phyloP scores from a whole-genome alignment of 2,329 filamentous ascomycete species.

The Ilyonectria destructans region DNA sequence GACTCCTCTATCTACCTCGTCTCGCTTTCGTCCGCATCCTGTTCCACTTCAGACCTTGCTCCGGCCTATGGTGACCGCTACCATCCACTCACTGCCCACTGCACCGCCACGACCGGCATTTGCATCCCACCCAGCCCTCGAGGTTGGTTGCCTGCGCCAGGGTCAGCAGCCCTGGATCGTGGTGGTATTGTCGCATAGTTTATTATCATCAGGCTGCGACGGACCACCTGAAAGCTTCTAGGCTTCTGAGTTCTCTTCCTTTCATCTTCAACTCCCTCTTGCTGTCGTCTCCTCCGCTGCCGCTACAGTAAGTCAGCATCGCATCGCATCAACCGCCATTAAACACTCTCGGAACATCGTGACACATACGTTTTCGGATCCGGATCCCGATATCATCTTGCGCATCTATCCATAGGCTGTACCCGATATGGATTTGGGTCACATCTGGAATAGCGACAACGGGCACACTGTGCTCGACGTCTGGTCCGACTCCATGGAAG shows the following conservation, averaged over 20 bases:
- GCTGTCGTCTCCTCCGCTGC: neutral
- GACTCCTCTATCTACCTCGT: neutral
- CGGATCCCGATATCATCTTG: neutral
- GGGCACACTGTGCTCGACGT: neutral
- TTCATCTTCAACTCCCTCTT: neutral
- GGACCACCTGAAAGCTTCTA: neutral
- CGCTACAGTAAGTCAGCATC: neutral
- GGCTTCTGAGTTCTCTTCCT: neutral
- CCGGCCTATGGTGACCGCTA: neutral
- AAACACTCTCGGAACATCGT: neutral
- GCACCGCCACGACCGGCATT: neutral
- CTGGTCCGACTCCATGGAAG: slow-evolving; percentile 10
- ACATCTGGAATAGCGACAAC: slow-evolving; percentile 9
- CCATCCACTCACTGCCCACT: neutral
- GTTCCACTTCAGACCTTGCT: slow-evolving; percentile 1
- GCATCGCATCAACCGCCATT: neutral
- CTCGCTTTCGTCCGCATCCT: neutral
- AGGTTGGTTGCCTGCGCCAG: slow-evolving; percentile 21
- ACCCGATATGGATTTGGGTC: slow-evolving; percentile 23
- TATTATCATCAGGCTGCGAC: slow-evolving; percentile 5
- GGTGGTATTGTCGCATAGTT: slow-evolving; percentile 10
- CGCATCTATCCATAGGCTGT: neutral
- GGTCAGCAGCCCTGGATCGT: slow-evolving; percentile 16
- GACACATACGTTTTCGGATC: neutral
- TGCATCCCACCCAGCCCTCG: neutral